Conservation (phyloP, 495 filamentous ascomycete species). For the Trichocladium antarcticum region DNA sequence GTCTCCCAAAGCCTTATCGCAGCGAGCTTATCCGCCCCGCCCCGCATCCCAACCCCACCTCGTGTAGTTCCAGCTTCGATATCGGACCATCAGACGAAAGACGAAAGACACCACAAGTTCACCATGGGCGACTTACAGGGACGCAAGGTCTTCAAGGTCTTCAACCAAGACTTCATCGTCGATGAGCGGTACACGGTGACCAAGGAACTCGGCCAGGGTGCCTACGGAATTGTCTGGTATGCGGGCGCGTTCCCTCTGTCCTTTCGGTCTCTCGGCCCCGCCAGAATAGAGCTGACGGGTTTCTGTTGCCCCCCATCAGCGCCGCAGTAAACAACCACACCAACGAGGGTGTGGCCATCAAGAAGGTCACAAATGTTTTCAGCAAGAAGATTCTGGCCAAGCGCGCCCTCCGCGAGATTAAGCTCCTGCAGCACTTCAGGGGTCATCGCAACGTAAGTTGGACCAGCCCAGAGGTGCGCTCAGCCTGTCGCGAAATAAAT, state of each 20-base stretch:
- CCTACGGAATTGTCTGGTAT: slow-evolving; percentile 98
- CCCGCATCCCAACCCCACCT: no score
- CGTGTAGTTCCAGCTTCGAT: background rate
- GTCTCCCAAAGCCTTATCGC: no score
- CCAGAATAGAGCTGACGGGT: background rate
- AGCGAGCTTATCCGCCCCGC: no score
- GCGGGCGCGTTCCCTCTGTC: slow-evolving; percentile 17
- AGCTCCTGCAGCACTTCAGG: slow-evolving; percentile 94
- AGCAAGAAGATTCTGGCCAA: slow-evolving; percentile 99
- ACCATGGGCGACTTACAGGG: slow-evolving; percentile 68
- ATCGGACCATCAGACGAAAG: background rate
- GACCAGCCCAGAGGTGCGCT: background rate
- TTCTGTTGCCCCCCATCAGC: slow-evolving; percentile 31
- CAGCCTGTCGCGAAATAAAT: background rate
- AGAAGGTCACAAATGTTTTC: slow-evolving; percentile 99
- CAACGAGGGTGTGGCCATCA: slow-evolving; percentile 93
- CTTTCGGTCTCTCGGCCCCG: background rate
- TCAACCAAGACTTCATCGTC: slow-evolving; percentile 98
- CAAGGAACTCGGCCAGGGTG: slow-evolving; percentile 95
- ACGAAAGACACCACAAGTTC: slow-evolving; percentile 1
- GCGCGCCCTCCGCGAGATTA: slow-evolving; percentile 93
- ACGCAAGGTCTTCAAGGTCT: slow-evolving; percentile 97
- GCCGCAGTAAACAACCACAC: slow-evolving; percentile 87
- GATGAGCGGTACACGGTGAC: slow-evolving; percentile 97
- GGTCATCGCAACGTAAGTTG: slow-evolving; percentile 52